phyloP scores from a whole-genome alignment of 1,284 basidiomycete genomes.

The Schizophyllum amplum region DNA sequence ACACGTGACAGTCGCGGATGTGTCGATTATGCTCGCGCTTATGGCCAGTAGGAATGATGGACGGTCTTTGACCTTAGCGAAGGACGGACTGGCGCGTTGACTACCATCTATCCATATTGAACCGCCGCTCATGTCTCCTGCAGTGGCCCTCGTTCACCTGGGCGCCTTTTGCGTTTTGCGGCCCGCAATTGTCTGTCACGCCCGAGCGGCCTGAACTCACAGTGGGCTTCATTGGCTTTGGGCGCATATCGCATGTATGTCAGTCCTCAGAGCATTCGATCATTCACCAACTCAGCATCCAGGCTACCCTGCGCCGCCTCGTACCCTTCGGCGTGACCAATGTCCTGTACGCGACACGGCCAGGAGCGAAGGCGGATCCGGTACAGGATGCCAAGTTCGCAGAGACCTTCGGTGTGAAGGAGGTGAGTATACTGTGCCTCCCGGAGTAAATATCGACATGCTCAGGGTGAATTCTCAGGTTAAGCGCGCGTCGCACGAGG shows the following conservation, averaged over 20 bases:
- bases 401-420: neutral
- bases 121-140: constrained; percentile 1
- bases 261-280: neutral
- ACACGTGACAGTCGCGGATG: constrained; percentile 64
- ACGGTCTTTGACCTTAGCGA: constrained; percentile 56
- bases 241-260: constrained; percentile 69
- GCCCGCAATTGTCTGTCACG: constrained; percentile 64
- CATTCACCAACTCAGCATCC: neutral
- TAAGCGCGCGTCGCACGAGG: constrained; percentile 47
- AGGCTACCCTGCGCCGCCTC: constrained; percentile 64
- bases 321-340: constrained; percentile 70
- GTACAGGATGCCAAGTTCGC: neutral
- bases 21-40: constrained; percentile 80
- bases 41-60: constrained; percentile 83
- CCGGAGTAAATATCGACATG: constrained; percentile 44
- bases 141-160: constrained; percentile 62
- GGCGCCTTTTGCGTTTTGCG: constrained; percentile 77
- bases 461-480: no score
- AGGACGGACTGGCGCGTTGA: constrained; percentile 51
- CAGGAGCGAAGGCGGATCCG: constrained; percentile 26
- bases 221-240: constrained; percentile 90
- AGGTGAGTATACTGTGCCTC: constrained; percentile 16
- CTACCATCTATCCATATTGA: neutral
- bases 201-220: constrained; percentile 49
- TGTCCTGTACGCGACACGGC: constrained; percentile 58